Base-by-base conservation (phyloP, 345 rosid genomes). In the Bruguiera sexangula region DNA sequence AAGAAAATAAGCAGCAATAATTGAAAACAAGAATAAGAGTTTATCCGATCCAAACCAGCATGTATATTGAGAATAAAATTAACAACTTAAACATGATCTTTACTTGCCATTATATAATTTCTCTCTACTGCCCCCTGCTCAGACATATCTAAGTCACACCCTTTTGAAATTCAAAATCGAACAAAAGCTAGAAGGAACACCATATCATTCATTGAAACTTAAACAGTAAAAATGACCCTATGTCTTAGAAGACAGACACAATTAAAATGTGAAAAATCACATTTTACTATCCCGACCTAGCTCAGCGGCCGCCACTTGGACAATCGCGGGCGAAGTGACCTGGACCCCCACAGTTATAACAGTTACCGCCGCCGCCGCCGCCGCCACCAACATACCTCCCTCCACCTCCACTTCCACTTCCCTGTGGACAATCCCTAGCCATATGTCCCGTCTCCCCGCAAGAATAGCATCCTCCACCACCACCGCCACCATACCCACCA, bases 271-370 rank as follows among this genome's bases (percentile, higher is more conserved):
- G 16, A 56, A 4, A 22, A 21, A 27, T 3, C 60, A 56, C 60
- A 56, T 9, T 21, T 24, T 21, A 21, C 18, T 19, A 56, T 21
- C 29, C 60, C 18, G 26, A 9, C 11, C n/a, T 15, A 53, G 6
- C 59, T 79, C 76, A 85, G 53, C 89, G 88, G 6, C 87, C 80
- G 19, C 79, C 77, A 63, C 84, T 88, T 0, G 95, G 87, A 60
- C 98, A 93, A 22, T 93, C 98, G 76, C 98, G 78, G 0, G 98
- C 88, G 32, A 91, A 93, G 75, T 93, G 98, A 1, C 98, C 98
- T 0, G 92, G 75, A 62, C 71, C 89, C 1, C 98, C 98, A 50
- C 98, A 92, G 84, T 77, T 87, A 75, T 86, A 92, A 63, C 98
- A 92, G 79, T 66, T 76, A 3, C 84, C 85, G 0, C 85, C 81